These are phyloP conservation scores for Pseudocercospora vitis DNA, from an alignment of 2,329 filamentous ascomycete species.

Conservation along the genomic window DNA sequence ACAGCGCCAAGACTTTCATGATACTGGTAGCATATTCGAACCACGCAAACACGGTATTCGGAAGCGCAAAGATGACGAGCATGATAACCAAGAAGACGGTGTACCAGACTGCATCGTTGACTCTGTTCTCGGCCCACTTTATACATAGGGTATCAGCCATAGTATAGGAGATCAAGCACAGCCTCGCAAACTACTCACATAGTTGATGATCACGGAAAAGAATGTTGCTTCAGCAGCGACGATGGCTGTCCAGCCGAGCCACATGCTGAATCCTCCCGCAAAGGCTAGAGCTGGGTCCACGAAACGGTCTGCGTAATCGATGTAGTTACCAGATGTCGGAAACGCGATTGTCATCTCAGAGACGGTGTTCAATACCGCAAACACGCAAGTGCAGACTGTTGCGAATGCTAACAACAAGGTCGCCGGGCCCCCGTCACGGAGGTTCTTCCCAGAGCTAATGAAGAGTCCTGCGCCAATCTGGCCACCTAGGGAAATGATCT, in stretches of 20 bases:
- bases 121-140: constrained; percentile 22
- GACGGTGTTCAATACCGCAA: constrained; percentile 38
- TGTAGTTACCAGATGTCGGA: constrained; percentile 40
- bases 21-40: constrained; percentile 29
- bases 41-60: constrained; percentile 40
- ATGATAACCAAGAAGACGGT: constrained; percentile 75
- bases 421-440: constrained; percentile 51
- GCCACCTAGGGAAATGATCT: constrained; percentile 34
- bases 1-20: constrained; percentile 36
- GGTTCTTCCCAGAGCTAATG: constrained; percentile 49
- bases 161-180: not conserved
- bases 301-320: constrained; percentile 43
- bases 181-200: not conserved
- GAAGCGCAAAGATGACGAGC: constrained; percentile 25
- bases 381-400: constrained; percentile 35
- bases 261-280: constrained; percentile 41
- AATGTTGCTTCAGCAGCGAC: constrained; percentile 43
- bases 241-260: constrained; percentile 32
- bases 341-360: constrained; percentile 43
- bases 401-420: constrained; percentile 39
- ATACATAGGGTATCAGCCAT: not conserved
- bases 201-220: constrained; percentile 36
- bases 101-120: constrained; percentile 74
- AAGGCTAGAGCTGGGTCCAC: constrained; percentile 44
- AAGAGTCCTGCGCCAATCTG: constrained; percentile 54